phyloP scores from a whole-genome alignment of 1,139 yeast species.

The Pichia norvegensis region DNA sequence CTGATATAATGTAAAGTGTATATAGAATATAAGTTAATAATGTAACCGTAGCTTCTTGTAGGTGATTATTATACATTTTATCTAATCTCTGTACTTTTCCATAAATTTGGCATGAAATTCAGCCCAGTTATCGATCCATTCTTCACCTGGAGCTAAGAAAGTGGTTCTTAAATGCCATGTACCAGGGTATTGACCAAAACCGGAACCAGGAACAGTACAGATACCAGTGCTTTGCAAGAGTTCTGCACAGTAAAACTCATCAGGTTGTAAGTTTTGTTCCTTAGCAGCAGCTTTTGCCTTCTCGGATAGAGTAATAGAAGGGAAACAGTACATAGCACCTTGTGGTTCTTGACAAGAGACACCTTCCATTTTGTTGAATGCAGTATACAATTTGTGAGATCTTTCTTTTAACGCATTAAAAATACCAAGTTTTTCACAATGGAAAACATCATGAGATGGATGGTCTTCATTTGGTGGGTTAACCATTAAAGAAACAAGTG shows the following conservation, averaged over 20 bases:
- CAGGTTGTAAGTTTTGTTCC: conserved; percentile 51
- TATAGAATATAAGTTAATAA: neutral
- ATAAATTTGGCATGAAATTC: conserved; percentile 69
- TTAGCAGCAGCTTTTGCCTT: conserved; percentile 58
- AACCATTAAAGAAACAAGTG: conserved; percentile 84
- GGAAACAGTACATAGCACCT: conserved; percentile 98
- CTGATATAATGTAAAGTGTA: too few species aligned
- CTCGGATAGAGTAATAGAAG: conserved; percentile 56
- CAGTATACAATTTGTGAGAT: conserved; percentile 54
- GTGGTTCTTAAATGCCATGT: conserved; percentile 93
- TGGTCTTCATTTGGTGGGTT: conserved; percentile 81
- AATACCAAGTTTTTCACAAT: conserved; percentile 52
- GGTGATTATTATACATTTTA: too few species aligned
- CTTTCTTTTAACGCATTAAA: conserved; percentile 56
- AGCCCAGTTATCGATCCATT: conserved; percentile 74
- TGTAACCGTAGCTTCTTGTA: neutral
- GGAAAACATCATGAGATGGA: conserved; percentile 62
- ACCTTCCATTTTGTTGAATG: conserved; percentile 73
- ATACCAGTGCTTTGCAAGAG: conserved; percentile 86
- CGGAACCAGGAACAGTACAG: conserved; percentile 95
- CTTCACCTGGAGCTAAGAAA: conserved; percentile 88
- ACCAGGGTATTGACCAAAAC: conserved; percentile 86
- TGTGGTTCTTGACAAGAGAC: conserved; percentile 79
- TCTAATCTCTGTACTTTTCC: conserved; percentile 37
- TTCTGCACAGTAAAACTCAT: conserved; percentile 81